Base-by-base conservation (phyloP, 192 early-diverging fungal species). In the Coemansia sp. region DNA sequence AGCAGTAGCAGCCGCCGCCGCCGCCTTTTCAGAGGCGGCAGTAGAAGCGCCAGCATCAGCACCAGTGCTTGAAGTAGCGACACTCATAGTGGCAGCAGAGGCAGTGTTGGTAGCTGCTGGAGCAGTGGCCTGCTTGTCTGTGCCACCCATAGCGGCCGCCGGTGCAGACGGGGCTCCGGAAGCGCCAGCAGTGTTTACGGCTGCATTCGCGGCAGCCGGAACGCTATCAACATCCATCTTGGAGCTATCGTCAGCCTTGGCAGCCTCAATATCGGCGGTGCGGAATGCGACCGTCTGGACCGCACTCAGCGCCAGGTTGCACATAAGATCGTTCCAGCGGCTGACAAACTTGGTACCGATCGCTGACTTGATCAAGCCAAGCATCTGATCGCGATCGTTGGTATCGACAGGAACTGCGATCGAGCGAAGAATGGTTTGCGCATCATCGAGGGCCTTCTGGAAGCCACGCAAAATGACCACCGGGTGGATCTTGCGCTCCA, bases 401-500 rank as follows among this genome's bases (percentile, higher is more conserved):
- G 92, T 87, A 72, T 98, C 88, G 23, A 99, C 92, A 34, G 89
- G 88, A 57, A 88, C 79, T 2, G 95, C 90, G 53, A 96, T 94
- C 29, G 90, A 84, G 69, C 92, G 89, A 57, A 97, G 84, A 76
- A 95, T 88, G 40, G 85, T 74, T 46, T 96, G 85, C 26, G 95
- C 90, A 70, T 97, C 96, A 52, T 97, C 93, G 62, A 99, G 84
- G 29, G 96, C 97, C 70, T 86, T 87, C 75, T 96, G 96, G 84
- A 91, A 95, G 3, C 93, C 94, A 16, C 86, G 83, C 66, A 99
- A 94, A 68, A 99, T 97, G 48, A 94, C 92, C 69, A 96, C 96
- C 5, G 97, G 96, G 83, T 99, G 97, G 59, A 99, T 94, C 81
- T 96, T 93, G 61, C 95, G 93, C 79, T 98, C 94, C 57, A 99